phyloP scores from a whole-genome alignment of 2,329 filamentous ascomycete species.

The Penicillium sp. region DNA sequence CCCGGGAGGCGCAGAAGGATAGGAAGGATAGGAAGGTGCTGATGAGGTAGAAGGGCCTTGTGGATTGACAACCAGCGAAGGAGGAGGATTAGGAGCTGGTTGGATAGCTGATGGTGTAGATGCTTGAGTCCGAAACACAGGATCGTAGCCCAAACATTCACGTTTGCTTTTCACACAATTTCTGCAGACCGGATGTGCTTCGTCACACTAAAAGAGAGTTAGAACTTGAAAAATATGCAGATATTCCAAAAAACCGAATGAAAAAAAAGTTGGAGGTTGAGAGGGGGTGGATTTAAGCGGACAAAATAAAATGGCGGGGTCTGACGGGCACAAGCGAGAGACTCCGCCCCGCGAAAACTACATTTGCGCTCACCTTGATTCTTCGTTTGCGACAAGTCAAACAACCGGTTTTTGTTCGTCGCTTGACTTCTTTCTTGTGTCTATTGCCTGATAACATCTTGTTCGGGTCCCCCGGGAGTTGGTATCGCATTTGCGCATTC shows the following conservation, averaged over 20 bases:
- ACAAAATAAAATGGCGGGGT: conserved; percentile 29
- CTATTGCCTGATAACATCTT: conserved; percentile 62
- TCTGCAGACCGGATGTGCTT: conserved; percentile 83
- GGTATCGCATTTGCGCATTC: conserved; percentile 53
- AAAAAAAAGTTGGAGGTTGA: conserved; percentile 15
- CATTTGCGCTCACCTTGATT: conserved; percentile 62
- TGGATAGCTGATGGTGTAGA: conserved; percentile 69
- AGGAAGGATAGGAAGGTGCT: conserved; percentile 35
- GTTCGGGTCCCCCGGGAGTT: conserved; percentile 50
- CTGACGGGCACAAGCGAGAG: conserved; percentile 31
- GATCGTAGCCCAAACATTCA: conserved; percentile 67
- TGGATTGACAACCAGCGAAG: conserved; percentile 43
- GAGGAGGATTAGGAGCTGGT: conserved; percentile 49
- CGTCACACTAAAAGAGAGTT: conserved; percentile 72
- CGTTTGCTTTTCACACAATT: conserved; percentile 69
- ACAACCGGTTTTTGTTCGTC: conserved; percentile 73
- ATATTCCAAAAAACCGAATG: background rate
- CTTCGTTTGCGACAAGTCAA: conserved; percentile 64
- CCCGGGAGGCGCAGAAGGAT: conserved; percentile 41
- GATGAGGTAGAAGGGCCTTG: conserved; percentile 35
- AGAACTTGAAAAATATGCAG: conserved; percentile 16
- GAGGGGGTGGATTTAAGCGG: conserved; percentile 18
- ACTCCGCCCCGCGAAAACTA: conserved; percentile 23
- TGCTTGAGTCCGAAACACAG: conserved; percentile 69
- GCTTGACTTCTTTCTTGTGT: conserved; percentile 72